Percentiles rank a stretch among this genome's conserved stretches.
Conservation (phyloP, 2,329 filamentous ascomycete species). For the Cladophialophora yegresii region DNA sequence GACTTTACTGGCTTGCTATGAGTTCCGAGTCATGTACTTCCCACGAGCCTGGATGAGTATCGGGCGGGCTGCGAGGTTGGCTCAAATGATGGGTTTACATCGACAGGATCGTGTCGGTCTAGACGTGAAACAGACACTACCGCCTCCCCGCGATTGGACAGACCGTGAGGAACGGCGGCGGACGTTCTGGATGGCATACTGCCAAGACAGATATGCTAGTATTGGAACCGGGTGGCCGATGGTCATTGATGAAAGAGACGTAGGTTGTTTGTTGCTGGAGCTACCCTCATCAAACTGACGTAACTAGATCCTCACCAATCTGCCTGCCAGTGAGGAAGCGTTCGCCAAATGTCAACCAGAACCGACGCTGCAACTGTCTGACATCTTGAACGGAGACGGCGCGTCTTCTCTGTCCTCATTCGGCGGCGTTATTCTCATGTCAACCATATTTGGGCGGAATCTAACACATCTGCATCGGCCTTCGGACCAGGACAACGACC, state of each 20-base stretch:
- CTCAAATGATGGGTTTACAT: constrained; percentile 91
- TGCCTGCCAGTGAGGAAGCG: constrained; percentile 81
- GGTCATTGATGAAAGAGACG: constrained; percentile 85
- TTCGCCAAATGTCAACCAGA: constrained; percentile 79
- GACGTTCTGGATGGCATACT: constrained; percentile 95
- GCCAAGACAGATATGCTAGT: constrained; percentile 86
- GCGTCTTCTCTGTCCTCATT: constrained; percentile 73
- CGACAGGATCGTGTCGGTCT: constrained; percentile 77
- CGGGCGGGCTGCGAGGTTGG: constrained; percentile 75
- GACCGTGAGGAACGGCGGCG: constrained; percentile 87
- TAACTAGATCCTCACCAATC: constrained; percentile 70
- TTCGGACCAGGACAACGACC: constrained; percentile 74
- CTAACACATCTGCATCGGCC: constrained; percentile 88
- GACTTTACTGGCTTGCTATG: constrained; percentile 75
- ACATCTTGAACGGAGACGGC: constrained; percentile 67
- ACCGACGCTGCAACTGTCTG: constrained; percentile 65
- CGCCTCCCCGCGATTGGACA: constrained; percentile 86
- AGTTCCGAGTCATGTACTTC: constrained; percentile 98
- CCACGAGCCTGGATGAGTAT: constrained; percentile 93
- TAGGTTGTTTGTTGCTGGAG: constrained; percentile 38
- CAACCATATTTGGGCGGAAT: constrained; percentile 88
- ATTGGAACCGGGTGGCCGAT: constrained; percentile 98
- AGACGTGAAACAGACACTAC: constrained; percentile 89
- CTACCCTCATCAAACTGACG: constrained; percentile 33
- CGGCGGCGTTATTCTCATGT: constrained; percentile 78